Evolutionary conservation across 2,329 filamentous ascomycete species (phyloP), one percentile per base, ranked within the genome.

Genomic region (Neofusicoccum cordaticola): DNA sequence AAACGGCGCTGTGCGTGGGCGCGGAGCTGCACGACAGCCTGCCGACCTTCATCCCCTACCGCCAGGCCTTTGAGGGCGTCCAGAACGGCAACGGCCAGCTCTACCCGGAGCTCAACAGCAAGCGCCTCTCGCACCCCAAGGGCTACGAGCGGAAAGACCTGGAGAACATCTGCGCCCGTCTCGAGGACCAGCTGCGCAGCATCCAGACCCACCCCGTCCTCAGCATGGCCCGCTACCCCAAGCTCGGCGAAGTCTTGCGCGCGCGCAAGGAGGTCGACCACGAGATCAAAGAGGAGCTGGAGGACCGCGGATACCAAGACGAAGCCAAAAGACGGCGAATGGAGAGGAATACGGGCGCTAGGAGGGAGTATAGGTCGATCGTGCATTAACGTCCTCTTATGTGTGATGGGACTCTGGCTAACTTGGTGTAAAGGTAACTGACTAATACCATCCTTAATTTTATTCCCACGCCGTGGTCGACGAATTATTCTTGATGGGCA

Each of bases 1-100:
- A 99, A 80, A 99, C 95, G 12, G 90, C 91, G 66, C 92, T 98
- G 69, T 92, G 92, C 66, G 91, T 96, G 67, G 88, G 89, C 69
- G 84, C 90, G 68, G 85, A 86, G 65, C 89, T 97, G 68, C 81
- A 86, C 74, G 85, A 90, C 17, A 84, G 87, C 12, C 89, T 98
- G 34, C 94, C 95, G 0, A 79, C 86, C 41, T 88, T 96, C 71
- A 88, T 94, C 7, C 91, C 93, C 0, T 96, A 94, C 83, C 88
- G 93, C 65, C 88, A 91, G 68, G 93, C 96, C 68, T 99, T 99
- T 79, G 72, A 76, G 62, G 87, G 91, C 52, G 90, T 92, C 47
- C 91, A 95, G 67, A 93, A 94, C 63, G 81, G 81, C 31, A 76
- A 79, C 45, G 80, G 80, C 71, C 90, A 89, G 27, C 85, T 99